A percentile compares a stretch with the other conserved stretches of the same genome.
phyloP scores from a whole-genome alignment of 2,329 filamentous ascomycete species.

The Sporothrix variecibatus region DNA sequence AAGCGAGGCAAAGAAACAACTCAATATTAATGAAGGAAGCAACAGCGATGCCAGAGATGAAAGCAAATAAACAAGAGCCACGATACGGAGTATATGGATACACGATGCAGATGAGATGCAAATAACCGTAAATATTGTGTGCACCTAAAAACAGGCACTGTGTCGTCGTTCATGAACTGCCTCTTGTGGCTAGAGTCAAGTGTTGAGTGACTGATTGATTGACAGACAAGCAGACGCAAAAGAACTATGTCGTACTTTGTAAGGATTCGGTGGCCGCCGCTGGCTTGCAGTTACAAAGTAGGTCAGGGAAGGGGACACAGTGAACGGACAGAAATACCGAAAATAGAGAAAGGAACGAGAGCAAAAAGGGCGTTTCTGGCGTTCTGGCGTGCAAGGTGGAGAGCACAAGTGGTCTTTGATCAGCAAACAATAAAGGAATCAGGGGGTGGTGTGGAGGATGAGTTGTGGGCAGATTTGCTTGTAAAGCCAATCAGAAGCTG shows the following conservation, averaged over 20 bases:
- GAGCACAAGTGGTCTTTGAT: not conserved
- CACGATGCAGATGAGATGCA: not conserved
- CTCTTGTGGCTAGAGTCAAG: not conserved
- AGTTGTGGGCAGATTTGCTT: not conserved
- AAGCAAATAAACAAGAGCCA: not conserved
- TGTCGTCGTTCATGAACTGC: not conserved
- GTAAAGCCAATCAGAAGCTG: constrained; percentile 9
- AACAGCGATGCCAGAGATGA: not conserved
- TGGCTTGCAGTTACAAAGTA: too few species aligned
- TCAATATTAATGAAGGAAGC: not conserved
- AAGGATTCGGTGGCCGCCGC: too few species aligned
- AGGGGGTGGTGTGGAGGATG: constrained; percentile 14
- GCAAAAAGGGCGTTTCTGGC: not conserved
- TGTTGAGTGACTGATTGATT: not conserved
- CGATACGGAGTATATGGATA: not conserved
- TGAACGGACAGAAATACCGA: not conserved
- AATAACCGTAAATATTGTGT: not conserved
- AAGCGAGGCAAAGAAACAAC: not conserved
- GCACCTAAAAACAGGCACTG: not conserved
- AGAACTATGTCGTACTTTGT: too few species aligned
- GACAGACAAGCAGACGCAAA: not conserved
- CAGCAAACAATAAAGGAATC: constrained; percentile 3
- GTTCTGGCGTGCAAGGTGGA: constrained; percentile 3
- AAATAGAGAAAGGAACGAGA: not conserved
- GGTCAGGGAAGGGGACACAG: not conserved